Evolutionary conservation across 192 early-diverging fungal genomes (phyloP).

Genomic region (Coemansia pectinata): DNA sequence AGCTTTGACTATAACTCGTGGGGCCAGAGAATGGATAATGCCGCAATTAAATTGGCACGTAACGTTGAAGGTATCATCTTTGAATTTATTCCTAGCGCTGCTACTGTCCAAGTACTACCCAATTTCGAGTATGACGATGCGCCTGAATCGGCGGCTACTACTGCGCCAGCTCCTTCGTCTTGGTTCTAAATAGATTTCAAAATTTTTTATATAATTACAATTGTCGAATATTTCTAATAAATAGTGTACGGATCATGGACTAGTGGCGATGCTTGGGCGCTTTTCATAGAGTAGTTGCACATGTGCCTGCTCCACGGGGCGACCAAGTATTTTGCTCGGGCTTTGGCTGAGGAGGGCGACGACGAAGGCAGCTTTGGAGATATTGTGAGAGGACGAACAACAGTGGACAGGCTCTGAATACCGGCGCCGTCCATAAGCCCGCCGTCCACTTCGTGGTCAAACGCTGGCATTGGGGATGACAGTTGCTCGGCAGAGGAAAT

Average conservation of each 20-base stretch:
- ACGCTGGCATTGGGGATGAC: not conserved
- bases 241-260: not conserved
- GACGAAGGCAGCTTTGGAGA: not conserved
- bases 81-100: conserved; percentile 15
- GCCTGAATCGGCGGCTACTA: not conserved
- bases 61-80: conserved; percentile 37
- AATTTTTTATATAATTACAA: not conserved
- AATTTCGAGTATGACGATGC: conserved; percentile 6
- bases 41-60: conserved; percentile 30
- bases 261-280: not conserved
- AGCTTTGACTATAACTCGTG: conserved; percentile 46
- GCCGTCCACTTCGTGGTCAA: not conserved
- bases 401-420: not conserved
- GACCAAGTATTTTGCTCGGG: not conserved
- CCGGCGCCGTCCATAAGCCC: not conserved
- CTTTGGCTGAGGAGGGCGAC: not conserved
- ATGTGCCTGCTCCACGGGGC: conserved; percentile 3
- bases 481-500: conserved; percentile 7
- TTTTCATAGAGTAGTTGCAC: conserved; percentile 2
- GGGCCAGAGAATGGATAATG: conserved; percentile 34
- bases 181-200: conserved; percentile 2
- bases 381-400: not conserved
- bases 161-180: not conserved
- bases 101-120: not conserved
- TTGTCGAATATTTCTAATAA: not conserved